phyloP scores from a whole-genome alignment of 805 yeast genomes.

The Teunomyces panamensis region DNA sequence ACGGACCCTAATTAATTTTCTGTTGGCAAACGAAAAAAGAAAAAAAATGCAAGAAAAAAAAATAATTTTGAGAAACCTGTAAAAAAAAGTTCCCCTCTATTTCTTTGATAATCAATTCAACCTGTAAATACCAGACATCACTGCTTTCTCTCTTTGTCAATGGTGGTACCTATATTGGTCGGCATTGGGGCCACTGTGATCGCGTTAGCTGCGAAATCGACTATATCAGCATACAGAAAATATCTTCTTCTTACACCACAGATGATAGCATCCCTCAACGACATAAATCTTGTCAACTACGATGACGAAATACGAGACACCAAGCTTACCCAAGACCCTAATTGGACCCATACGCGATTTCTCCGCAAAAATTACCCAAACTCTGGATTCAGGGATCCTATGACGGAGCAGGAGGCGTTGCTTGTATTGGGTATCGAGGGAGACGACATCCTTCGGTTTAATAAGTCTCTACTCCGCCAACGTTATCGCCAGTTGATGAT shows the following conservation, averaged over 20 bases:
- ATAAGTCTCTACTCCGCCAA: slow-evolving; percentile 24
- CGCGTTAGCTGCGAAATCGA: slow-evolving; percentile 44
- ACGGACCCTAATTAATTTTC: neutral
- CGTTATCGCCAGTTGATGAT: slow-evolving; percentile 39
- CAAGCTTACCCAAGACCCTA: slow-evolving; percentile 7
- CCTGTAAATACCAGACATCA: neutral
- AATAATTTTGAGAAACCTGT: neutral
- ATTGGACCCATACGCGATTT: slow-evolving; percentile 13
- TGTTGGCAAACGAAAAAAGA: neutral
- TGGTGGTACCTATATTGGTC: slow-evolving; percentile 47
- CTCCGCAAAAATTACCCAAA: slow-evolving; percentile 17
- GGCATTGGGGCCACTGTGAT: slow-evolving; percentile 54
- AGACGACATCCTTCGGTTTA: slow-evolving; percentile 29
- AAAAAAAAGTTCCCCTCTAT: neutral
- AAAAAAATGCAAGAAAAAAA: neutral
- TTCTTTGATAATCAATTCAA: neutral
- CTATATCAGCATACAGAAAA: slow-evolving; percentile 29
- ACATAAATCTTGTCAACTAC: slow-evolving; percentile 16
- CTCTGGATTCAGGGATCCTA: slow-evolving; percentile 31
- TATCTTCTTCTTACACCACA: slow-evolving; percentile 27
- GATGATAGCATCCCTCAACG: slow-evolving; percentile 35
- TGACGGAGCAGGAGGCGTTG: slow-evolving; percentile 45
- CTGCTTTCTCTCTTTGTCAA: neutral
- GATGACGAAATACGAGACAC: slow-evolving; percentile 4
- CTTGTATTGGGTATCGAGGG: slow-evolving; percentile 40